Conservation (phyloP, 805 yeast species). For the Blastobotrys terrestris region DNA sequence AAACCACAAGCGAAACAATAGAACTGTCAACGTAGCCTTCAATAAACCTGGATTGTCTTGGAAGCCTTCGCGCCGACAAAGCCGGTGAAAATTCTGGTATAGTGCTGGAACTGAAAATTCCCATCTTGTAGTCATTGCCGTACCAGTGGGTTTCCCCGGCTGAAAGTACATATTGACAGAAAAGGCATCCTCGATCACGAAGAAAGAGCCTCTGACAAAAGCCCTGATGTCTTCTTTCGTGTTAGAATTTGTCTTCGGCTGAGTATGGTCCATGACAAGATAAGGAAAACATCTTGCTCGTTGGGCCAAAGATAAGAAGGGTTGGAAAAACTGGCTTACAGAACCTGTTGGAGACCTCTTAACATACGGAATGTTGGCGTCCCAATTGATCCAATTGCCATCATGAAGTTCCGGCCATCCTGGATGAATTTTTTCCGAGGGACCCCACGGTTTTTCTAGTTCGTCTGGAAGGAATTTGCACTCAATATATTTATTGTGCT, state of each 20-base stretch:
- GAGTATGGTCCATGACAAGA: neutral
- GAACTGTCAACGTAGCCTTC: neutral
- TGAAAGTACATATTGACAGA: neutral
- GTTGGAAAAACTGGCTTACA: neutral
- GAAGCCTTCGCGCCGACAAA: neutral
- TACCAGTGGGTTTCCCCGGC: neutral
- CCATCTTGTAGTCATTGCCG: neutral
- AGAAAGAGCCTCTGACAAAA: neutral
- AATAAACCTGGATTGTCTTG: neutral
- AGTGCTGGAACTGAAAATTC: neutral
- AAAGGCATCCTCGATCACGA: neutral
- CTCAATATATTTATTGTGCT: neutral
- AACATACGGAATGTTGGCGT: neutral
- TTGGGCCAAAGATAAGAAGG: neutral
- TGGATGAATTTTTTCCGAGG: neutral
- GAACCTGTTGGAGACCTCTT: neutral
- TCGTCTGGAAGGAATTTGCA: neutral
- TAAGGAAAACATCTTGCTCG: neutral
- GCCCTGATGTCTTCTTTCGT: neutral
- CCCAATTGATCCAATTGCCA: neutral
- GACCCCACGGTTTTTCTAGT: neutral
- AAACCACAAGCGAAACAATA: neutral
- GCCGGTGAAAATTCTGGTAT: neutral
- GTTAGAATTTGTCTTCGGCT: neutral
- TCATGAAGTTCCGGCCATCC: neutral